phyloP scores from a whole-genome alignment of 2,329 filamentous ascomycete genomes.

The Aspergillus sojae region DNA sequence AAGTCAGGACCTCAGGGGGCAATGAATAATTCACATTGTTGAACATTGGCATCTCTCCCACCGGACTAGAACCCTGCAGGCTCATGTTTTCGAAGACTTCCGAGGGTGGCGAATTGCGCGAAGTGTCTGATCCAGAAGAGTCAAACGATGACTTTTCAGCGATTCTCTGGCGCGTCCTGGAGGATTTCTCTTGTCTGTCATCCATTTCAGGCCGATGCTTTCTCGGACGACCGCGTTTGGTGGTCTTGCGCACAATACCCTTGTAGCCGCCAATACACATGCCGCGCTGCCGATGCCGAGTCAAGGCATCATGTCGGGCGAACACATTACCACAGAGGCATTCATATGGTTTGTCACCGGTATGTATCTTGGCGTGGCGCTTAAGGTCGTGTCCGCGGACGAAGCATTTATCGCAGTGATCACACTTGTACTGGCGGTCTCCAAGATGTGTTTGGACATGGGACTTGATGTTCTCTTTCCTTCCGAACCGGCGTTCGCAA shows the following conservation, averaged over 20 bases:
- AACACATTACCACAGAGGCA: slow-evolving; percentile 95
- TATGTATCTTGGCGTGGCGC: slow-evolving; percentile 96
- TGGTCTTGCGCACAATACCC: slow-evolving; percentile 68
- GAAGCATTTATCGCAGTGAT: slow-evolving; percentile 91
- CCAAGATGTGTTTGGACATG: slow-evolving; percentile 98
- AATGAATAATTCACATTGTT: slow-evolving; percentile 36
- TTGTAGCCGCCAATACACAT: slow-evolving; percentile 97
- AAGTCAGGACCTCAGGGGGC: slow-evolving; percentile 46
- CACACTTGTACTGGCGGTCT: slow-evolving; percentile 92
- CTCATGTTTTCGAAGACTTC: slow-evolving; percentile 44
- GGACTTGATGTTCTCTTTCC: slow-evolving; percentile 98
- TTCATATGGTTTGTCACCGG: slow-evolving; percentile 90
- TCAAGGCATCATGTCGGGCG: slow-evolving; percentile 91
- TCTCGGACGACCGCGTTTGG: slow-evolving; percentile 67
- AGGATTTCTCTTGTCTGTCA: slow-evolving; percentile 59
- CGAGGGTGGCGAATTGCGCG: slow-evolving; percentile 47
- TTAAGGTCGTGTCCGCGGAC: slow-evolving; percentile 97
- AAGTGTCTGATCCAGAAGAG: slow-evolving; percentile 41
- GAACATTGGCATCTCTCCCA: slow-evolving; percentile 35
- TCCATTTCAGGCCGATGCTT: slow-evolving; percentile 64
- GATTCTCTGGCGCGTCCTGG: slow-evolving; percentile 51
- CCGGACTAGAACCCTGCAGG: slow-evolving; percentile 37
- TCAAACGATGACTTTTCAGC: slow-evolving; percentile 39
- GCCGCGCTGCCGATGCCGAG: slow-evolving; percentile 88
- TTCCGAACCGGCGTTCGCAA: slow-evolving; percentile 89